A percentile compares a stretch with the other conserved stretches of the same genome.
phyloP scores from a whole-genome alignment of 306 rosid species.

The Mucuna pruriens region DNA sequence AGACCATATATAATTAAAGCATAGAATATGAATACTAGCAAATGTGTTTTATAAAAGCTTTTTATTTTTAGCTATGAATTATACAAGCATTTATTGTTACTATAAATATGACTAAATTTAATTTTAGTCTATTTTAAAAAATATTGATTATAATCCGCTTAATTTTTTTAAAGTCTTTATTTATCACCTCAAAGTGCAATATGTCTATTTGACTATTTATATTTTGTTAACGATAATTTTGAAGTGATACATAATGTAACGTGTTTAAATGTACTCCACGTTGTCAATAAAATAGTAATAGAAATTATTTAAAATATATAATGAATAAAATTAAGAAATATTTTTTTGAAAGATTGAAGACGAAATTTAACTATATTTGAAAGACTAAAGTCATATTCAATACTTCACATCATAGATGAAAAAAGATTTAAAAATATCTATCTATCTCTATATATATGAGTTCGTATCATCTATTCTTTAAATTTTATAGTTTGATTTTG shows the following conservation, averaged over 20 bases:
- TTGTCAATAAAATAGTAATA: background rate
- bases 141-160: no score
- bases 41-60: background rate
- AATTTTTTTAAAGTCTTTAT: background rate
- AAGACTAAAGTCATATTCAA: background rate
- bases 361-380: background rate
- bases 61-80: background rate
- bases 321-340: background rate
- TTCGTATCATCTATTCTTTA: background rate
- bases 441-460: background rate
- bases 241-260: background rate
- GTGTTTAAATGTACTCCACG: background rate
- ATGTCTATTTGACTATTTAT: background rate
- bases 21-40: background rate
- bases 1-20: background rate
- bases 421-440: background rate
- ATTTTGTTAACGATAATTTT: background rate
- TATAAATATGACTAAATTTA: background rate
- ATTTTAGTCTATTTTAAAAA: background rate
- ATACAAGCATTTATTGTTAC: background rate
- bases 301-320: background rate
- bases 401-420: background rate
- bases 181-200: background rate
- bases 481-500: background rate
- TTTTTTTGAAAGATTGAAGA: background rate